These are phyloP conservation scores for Sugiyamaella mastotermitis DNA, from an alignment of 805 yeast genomes.

Conservation along the genomic window DNA sequence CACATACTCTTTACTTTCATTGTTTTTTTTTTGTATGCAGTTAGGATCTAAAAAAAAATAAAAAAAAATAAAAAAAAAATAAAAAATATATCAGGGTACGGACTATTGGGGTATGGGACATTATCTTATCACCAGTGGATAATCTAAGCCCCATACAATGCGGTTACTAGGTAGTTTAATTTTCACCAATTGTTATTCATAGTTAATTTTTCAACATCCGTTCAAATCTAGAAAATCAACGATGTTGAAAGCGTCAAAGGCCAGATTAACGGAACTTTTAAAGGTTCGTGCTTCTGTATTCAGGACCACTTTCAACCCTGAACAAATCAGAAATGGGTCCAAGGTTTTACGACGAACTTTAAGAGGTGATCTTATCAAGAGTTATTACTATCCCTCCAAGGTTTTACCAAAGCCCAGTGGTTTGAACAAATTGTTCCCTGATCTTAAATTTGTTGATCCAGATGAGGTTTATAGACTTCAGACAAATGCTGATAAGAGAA, in stretches of 20 bases:
- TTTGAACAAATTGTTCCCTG: slow-evolving; percentile 18
- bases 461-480: slow-evolving; percentile 17
- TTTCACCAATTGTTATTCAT: no score
- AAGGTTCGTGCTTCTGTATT: slow-evolving; percentile 29
- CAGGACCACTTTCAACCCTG: slow-evolving; percentile 30
- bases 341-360: slow-evolving; percentile 29
- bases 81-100: no score
- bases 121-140: no score
- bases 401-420: slow-evolving; percentile 12
- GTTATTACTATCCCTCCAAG: slow-evolving; percentile 28
- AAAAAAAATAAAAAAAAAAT: no score
- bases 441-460: slow-evolving; percentile 16
- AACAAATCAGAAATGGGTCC: slow-evolving; percentile 27
- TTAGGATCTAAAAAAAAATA: no score
- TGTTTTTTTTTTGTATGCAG: no score
- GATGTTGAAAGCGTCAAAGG: slow-evolving; percentile 13
- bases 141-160: no score
- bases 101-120: no score
- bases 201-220: no score
- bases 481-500: slow-evolving; percentile 17
- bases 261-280: slow-evolving; percentile 23
- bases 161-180: no score
- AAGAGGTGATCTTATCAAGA: slow-evolving; percentile 27
- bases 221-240: no score
- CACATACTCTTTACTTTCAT: no score